These are phyloP conservation scores for Colletotrichum sp. DNA, from an alignment of 2,329 filamentous ascomycete species.

Conservation along the genomic window DNA sequence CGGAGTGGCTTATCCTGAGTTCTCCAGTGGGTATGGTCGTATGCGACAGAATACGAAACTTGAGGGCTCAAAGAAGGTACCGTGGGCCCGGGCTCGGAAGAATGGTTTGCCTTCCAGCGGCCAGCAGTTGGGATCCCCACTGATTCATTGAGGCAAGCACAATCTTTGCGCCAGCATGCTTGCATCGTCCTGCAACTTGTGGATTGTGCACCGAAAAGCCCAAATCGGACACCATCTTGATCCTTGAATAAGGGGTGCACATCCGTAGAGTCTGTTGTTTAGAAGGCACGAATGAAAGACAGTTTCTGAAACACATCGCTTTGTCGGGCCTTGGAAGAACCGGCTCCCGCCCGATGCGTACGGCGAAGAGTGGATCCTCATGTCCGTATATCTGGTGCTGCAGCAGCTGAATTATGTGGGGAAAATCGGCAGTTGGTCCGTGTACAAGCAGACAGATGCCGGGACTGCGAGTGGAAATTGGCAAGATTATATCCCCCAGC, in stretches of 20 bases:
- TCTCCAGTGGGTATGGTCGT: neutral
- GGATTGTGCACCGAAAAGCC: neutral
- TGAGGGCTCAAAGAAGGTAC: no score
- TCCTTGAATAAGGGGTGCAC: neutral
- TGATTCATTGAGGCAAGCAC: neutral
- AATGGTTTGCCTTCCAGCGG: neutral
- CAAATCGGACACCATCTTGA: no score
- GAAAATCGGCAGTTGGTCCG: no score
- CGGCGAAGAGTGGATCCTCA: no score
- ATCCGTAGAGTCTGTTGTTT: neutral
- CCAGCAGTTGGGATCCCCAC: neutral
- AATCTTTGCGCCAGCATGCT: neutral
- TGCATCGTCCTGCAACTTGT: neutral
- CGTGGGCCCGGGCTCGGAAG: no score
- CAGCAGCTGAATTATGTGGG: no score
- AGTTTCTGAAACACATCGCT: neutral
- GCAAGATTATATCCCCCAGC: no score
- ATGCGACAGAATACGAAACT: neutral
- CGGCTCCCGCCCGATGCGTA: no score
- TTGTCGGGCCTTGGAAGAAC: neutral
- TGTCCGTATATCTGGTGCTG: no score
- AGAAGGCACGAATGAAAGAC: neutral
- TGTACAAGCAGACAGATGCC: no score
- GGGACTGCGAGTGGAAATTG: no score
- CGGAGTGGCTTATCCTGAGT: neutral